Evolutionary conservation across 371 early-diverging fungal genomes (phyloP).

Genomic region (Actinomortierella wolfii): DNA sequence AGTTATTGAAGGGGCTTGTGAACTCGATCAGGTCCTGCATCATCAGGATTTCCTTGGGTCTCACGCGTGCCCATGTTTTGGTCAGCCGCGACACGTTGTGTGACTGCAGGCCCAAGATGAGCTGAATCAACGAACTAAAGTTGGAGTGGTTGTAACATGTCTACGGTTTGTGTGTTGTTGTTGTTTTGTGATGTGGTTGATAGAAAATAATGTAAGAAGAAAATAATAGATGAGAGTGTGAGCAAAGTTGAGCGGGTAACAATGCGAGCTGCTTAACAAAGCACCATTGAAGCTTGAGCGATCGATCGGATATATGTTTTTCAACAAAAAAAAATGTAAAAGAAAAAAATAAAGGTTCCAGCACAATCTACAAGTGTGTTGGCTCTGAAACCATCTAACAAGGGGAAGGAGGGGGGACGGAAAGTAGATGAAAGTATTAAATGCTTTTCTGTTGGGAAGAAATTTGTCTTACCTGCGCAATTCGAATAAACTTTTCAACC

Average conservation of each 20-base stretch:
- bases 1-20: slow-evolving; percentile 66
- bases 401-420: no score
- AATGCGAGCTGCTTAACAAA: background rate
- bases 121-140: slow-evolving; percentile 65
- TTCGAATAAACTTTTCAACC: slow-evolving; percentile 74
- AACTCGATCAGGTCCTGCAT: slow-evolving; percentile 63
- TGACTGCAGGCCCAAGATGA: slow-evolving; percentile 66
- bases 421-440: no score
- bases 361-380: no score
- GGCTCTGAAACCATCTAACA: no score
- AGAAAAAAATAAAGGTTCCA: background rate
- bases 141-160: slow-evolving; percentile 69
- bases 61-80: slow-evolving; percentile 65
- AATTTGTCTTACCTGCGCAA: slow-evolving; percentile 66
- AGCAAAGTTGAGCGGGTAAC: background rate
- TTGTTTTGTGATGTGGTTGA: no score
- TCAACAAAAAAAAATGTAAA: background rate
- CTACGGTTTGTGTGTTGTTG: no score
- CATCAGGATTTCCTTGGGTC: slow-evolving; percentile 51
- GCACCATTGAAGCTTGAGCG: no score
- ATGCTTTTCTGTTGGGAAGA: no score
- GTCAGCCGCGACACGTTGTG: slow-evolving; percentile 62
- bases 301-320: background rate
- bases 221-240: background rate
- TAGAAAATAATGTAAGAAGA: background rate